Evolutionary conservation across 495 filamentous ascomycete genomes (phyloP).

Genomic region (Margaritispora aquatica): DNA sequence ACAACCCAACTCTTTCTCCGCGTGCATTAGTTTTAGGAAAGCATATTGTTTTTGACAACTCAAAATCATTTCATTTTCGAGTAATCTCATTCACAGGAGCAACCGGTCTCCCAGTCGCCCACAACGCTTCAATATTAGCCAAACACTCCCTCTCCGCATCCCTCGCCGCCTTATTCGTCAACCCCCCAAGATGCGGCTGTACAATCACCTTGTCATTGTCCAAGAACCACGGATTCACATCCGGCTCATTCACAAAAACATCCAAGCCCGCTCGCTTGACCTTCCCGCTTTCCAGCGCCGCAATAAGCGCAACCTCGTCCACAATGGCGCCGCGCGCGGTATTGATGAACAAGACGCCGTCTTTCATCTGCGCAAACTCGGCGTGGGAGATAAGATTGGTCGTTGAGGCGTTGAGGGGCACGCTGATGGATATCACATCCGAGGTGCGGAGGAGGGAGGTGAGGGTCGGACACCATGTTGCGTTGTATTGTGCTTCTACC

Average conservation of each 20-base stretch:
- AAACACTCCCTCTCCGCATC: conserved; percentile 33
- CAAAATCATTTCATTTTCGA: neutral
- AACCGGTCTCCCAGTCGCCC: conserved; percentile 29
- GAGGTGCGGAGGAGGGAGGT: conserved; percentile 57
- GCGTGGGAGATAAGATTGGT: conserved; percentile 55
- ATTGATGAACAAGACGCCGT: conserved; percentile 73
- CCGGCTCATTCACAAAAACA: conserved; percentile 70
- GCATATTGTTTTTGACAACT: neutral
- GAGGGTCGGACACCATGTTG: conserved; percentile 57
- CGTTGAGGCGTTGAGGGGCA: conserved; percentile 56
- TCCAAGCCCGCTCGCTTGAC: conserved; percentile 61
- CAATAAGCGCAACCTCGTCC: conserved; percentile 65
- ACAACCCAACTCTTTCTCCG: too few relatives aligned
- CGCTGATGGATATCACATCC: conserved; percentile 70
- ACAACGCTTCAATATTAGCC: conserved; percentile 34
- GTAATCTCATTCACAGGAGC: conserved; percentile 23
- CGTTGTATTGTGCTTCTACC: conserved; percentile 39
- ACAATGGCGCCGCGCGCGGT: conserved; percentile 74
- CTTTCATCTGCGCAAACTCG: conserved; percentile 63
- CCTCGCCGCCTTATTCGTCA: conserved; percentile 31
- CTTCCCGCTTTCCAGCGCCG: conserved; percentile 59
- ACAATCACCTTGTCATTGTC: conserved; percentile 62
- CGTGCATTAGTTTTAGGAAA: too few relatives aligned
- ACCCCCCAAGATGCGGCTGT: conserved; percentile 67
- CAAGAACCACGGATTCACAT: conserved; percentile 61